Evolutionary conservation across 805 yeast genomes (phyloP).

Genomic region (Metschnikowia lochheadii): DNA sequence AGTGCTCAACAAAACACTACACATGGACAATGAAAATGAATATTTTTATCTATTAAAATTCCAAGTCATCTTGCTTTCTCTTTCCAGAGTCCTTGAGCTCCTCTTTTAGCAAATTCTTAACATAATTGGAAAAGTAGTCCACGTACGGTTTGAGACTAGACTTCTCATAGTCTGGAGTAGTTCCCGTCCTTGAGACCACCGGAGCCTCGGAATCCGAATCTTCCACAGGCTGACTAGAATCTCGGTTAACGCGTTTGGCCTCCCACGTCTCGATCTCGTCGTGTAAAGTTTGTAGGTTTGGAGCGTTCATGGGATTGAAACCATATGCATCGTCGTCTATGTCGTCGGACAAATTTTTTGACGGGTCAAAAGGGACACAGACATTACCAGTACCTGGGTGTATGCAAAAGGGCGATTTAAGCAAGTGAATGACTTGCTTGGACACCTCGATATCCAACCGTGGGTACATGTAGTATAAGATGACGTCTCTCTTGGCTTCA

Average conservation of each 20-base stretch:
- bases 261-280: constrained; percentile 57
- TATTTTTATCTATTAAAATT: constrained; percentile 17
- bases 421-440: constrained; percentile 79
- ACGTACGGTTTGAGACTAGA: constrained; percentile 71
- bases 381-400: constrained; percentile 95
- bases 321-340: constrained; percentile 40
- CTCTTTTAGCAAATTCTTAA: constrained; percentile 50
- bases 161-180: constrained; percentile 49
- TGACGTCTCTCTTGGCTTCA: constrained; percentile 78
- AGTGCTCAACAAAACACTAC: neutral
- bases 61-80: constrained; percentile 29
- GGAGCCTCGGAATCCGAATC: constrained; percentile 20
- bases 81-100: constrained; percentile 38
- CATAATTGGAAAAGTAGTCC: constrained; percentile 61
- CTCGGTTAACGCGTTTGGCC: constrained; percentile 27
- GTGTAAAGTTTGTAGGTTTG: constrained; percentile 63
- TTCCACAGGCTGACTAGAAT: constrained; percentile 23
- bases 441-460: constrained; percentile 92
- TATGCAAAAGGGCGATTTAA: constrained; percentile 94
- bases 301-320: constrained; percentile 78
- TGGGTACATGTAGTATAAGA: constrained; percentile 80
- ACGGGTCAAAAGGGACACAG: constrained; percentile 80
- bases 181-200: constrained; percentile 8
- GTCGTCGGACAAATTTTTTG: constrained; percentile 30
- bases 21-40: neutral